Base-by-base conservation (phyloP, 164 flowering plant genomes). In the Euptelea pleiosperma region DNA sequence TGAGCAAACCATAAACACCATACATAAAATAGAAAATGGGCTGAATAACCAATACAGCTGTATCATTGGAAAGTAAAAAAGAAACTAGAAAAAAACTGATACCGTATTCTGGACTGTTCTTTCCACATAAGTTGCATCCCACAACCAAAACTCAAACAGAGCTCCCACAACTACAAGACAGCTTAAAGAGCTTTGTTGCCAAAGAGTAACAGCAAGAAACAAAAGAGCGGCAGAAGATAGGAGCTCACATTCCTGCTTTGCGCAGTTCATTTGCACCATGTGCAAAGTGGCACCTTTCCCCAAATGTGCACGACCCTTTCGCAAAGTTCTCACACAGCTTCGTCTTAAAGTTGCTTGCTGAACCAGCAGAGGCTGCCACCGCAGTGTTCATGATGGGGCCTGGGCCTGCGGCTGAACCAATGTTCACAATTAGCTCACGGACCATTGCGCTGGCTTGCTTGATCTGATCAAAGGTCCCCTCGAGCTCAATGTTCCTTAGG, bases 391-490 rank as follows among this genome's bases (percentile, higher is more conserved):
- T 75, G 22, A 56, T 33, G 7, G 71, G 37, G 35, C 42, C 62
- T 1, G 34, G 22, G 14, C 60, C 70, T 5, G 58, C 42, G 18
- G 52, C 40, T 16, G 78, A 33, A 50, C 78, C 61, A 2, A 86
- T 52, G 21, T 66, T 87, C 14, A 65, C 70, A 33, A 93, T 83
- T 7, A 93, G 73, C 56, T 90, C 94, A 8, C 81, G 60, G 1
- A 93, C 98, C 97, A 90, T 81, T 4, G 74, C 75, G 54, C 86
- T 86, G 0, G 98, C 98, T 46, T 84, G 79, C 53, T 80, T 76
- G 9, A 93, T 93, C 79, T 93, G 97, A n/a, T 90, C 98, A 66
- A 90, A 83, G 1, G 87, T 73, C 0, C 98, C 98, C 61, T 93
- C 97, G 0, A 93, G 84, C 58, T 90, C 98, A 56, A 93, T 86